Conservation (phyloP, 2,329 filamentous ascomycete species). For the Chaetothyriales sp. region DNA sequence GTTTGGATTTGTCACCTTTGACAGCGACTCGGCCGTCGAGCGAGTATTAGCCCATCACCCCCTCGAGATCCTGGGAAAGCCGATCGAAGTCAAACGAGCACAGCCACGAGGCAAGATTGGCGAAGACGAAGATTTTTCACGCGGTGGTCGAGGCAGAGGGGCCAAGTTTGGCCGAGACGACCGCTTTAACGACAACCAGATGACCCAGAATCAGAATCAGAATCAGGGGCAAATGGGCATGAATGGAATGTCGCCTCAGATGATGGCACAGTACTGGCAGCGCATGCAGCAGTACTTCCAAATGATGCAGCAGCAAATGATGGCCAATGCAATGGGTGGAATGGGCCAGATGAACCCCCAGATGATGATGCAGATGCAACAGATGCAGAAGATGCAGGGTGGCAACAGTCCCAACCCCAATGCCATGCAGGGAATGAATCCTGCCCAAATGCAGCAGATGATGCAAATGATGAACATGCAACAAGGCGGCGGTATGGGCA, state of each 20-base stretch:
- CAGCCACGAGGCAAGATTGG: conserved; percentile 88
- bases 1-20: conserved; percentile 96
- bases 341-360: conserved; percentile 31
- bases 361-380: conserved; percentile 42
- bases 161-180: conserved; percentile 25
- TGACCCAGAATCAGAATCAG: conserved; percentile 27
- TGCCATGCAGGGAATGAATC: conserved; percentile 18
- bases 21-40: conserved; percentile 88
- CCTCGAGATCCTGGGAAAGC: conserved; percentile 85
- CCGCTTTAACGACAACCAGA: conserved; percentile 24
- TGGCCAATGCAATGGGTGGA: conserved; percentile 43
- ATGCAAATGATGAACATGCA: conserved; percentile 29
- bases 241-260: conserved; percentile 72
- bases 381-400: conserved; percentile 39
- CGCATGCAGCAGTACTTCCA: conserved; percentile 95
- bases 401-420: conserved; percentile 18
- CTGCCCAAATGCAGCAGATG: conserved; percentile 41
- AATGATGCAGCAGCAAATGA: conserved; percentile 88
- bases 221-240: conserved; percentile 16
- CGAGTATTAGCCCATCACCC: conserved; percentile 62
- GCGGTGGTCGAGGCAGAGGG: conserved; percentile 30
- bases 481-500: conserved; percentile 25
- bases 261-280: conserved; percentile 98
- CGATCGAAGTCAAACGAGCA: conserved; percentile 95
- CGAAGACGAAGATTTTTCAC: conserved; percentile 64